Percentiles rank a stretch among this genome's conserved stretches.
phyloP scores from a whole-genome alignment of 169 alveolate genomes.

The Cystoisospora suis region DNA sequence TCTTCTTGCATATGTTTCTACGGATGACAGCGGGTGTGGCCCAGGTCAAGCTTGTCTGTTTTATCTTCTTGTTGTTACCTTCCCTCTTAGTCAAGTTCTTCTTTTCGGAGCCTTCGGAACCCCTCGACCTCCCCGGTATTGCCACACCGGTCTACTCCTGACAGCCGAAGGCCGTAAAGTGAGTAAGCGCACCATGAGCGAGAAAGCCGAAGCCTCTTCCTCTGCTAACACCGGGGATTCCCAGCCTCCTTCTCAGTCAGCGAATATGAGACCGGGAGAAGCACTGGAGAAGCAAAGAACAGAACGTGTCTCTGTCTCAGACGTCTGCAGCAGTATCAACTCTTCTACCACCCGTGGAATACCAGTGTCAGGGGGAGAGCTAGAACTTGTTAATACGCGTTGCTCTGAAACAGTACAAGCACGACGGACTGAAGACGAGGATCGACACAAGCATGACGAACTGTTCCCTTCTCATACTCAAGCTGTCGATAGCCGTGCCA shows the following conservation, averaged over 20 bases:
- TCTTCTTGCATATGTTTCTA: background rate
- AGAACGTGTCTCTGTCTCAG: too few species aligned
- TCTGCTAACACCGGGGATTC: background rate
- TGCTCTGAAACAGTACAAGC: too few species aligned
- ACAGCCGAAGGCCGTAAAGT: constrained; percentile 65
- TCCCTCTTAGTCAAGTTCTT: constrained; percentile 59
- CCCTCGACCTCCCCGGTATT: constrained; percentile 66
- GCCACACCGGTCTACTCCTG: constrained; percentile 68
- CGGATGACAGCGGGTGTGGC: background rate
- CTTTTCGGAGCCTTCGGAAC: constrained; percentile 67
- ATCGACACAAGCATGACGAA: too few species aligned
- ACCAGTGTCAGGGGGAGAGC: too few species aligned
- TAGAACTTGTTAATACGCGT: too few species aligned
- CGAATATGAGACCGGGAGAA: background rate
- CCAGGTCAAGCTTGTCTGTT: background rate
- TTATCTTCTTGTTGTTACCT: background rate
- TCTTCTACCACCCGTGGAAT: too few species aligned
- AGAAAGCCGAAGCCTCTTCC: background rate
- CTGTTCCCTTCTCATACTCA: too few species aligned
- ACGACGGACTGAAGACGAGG: too few species aligned
- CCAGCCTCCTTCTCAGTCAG: too few species aligned
- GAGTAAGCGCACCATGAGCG: constrained; percentile 62
- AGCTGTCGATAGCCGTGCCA: too few species aligned
- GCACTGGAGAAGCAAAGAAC: background rate
- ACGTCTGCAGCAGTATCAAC: too few species aligned